Percentiles rank a stretch among this genome's conserved stretches.
These are phyloP conservation scores for Xylaria nigripes DNA, from an alignment of 495 filamentous ascomycete species.

Conservation along the genomic window DNA sequence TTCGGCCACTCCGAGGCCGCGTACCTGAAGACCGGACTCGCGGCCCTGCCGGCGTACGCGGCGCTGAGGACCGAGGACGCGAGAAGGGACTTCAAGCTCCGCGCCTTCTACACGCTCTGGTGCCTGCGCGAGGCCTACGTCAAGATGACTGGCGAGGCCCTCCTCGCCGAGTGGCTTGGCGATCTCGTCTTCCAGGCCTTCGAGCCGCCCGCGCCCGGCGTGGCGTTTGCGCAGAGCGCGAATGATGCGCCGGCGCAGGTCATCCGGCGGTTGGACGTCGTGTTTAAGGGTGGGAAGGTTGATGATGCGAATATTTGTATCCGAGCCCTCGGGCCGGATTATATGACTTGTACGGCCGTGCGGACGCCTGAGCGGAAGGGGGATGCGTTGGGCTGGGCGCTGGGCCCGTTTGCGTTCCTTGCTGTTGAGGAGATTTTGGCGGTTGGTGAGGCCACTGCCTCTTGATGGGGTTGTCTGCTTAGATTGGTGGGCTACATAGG, in stretches of 20 bases:
- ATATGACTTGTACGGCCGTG: conserved; percentile 41
- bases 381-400: conserved; percentile 29
- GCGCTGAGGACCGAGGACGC: conserved; percentile 15
- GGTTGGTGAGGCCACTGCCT: conserved; percentile 27
- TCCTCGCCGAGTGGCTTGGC: conserved; percentile 71
- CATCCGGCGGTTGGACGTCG: conserved; percentile 28
- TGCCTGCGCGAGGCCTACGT: conserved; percentile 86
- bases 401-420: conserved; percentile 33
- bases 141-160: conserved; percentile 85
- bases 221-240: conserved; percentile 14
- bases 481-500: neutral
- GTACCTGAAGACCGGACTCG: conserved; percentile 31
- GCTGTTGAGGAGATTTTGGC: conserved; percentile 31
- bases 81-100: conserved; percentile 36
- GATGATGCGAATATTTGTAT: conserved; percentile 39
- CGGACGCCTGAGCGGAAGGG: conserved; percentile 30
- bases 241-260: conserved; percentile 19
- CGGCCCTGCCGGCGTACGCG: conserved; percentile 7
- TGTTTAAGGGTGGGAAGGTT: conserved; percentile 30
- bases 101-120: conserved; percentile 83
- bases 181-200: conserved; percentile 58
- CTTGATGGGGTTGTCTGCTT: conserved; percentile 8
- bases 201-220: conserved; percentile 28
- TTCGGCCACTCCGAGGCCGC: conserved; percentile 45
- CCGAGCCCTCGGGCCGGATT: conserved; percentile 34